These are phyloP conservation scores for Wallacemonas sp. DNA, from an alignment of 208 protist genomes.

Conservation along the genomic window DNA sequence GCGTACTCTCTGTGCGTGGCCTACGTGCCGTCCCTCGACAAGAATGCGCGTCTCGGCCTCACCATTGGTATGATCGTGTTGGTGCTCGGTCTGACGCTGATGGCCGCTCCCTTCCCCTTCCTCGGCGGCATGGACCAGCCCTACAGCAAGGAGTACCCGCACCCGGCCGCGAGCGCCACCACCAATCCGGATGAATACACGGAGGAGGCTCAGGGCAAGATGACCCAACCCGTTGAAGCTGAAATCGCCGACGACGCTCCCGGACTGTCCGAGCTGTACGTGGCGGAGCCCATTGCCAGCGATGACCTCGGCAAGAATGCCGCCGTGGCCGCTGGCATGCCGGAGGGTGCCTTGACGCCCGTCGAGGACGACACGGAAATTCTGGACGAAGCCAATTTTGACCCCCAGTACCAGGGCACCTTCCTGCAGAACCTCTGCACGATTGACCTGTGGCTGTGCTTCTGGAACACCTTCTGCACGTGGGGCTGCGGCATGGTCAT, in stretches of 20 bases:
- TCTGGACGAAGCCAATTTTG: constrained; percentile 26
- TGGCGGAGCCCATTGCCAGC: background rate
- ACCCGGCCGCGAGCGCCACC: too few relatives aligned
- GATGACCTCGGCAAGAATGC: constrained; percentile 8
- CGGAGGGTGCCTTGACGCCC: background rate
- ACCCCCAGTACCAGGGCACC: constrained; percentile 63
- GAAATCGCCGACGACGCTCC: constrained; percentile 19
- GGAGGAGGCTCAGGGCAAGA: constrained; percentile 16
- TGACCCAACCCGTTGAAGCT: constrained; percentile 8
- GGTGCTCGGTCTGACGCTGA: constrained; percentile 26
- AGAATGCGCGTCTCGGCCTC: constrained; percentile 29
- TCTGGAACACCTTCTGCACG: constrained; percentile 56
- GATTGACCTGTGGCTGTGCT: constrained; percentile 61
- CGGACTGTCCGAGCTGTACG: constrained; percentile 17
- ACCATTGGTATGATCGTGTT: constrained; percentile 47
- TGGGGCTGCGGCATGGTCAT: constrained; percentile 70
- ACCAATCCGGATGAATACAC: background rate
- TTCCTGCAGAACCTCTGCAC: constrained; percentile 47
- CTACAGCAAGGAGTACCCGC: constrained; percentile 37
- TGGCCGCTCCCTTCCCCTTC: constrained; percentile 37
- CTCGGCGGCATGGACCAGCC: constrained; percentile 53
- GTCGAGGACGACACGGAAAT: constrained; percentile 33
- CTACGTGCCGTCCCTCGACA: constrained; percentile 35
- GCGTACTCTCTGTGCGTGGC: constrained; percentile 51
- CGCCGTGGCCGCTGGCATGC: background rate